These are phyloP conservation scores for Saccharomycopsis schoenii DNA, from an alignment of 805 yeast species.

Conservation along the genomic window DNA sequence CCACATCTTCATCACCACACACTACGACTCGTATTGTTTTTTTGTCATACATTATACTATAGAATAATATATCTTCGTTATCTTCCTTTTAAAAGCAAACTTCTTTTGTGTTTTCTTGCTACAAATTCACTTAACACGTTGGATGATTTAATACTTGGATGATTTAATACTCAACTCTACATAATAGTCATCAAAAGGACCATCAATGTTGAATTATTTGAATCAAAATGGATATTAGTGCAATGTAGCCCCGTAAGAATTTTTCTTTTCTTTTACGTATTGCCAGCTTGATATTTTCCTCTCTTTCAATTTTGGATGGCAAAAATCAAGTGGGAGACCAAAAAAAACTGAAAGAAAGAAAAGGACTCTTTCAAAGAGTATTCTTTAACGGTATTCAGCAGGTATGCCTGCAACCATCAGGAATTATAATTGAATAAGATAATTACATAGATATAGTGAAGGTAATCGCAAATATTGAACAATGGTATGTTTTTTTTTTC, in stretches of 20 bases:
- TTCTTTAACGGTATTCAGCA: background rate
- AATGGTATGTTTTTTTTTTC: background rate
- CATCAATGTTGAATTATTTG: too few relatives aligned
- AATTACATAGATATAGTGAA: background rate
- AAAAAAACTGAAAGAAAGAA: background rate
- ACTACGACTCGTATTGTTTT: conserved; percentile 71
- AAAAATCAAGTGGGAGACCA: background rate
- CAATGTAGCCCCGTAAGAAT: background rate
- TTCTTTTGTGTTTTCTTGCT: too few relatives aligned
- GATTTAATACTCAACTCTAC: too few relatives aligned
- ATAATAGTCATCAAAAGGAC: too few relatives aligned
- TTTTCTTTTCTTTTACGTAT: background rate
- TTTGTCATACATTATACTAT: conserved; percentile 18
- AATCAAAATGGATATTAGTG: background rate
- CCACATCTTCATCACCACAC: conserved; percentile 88
- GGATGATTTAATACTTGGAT: too few relatives aligned
- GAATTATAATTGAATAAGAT: background rate
- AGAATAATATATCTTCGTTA: background rate
- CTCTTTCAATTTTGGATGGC: conserved; percentile 3
- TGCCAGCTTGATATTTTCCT: background rate
- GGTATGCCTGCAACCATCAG: background rate
- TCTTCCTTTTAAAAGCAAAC: too few relatives aligned
- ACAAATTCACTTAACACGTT: too few relatives aligned
- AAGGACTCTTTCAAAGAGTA: background rate
- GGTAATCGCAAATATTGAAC: background rate